Percentiles rank a stretch among this genome's conserved stretches.
Conservation (phyloP, 1,139 yeast genomes). For the Geotrichum restrictum region DNA sequence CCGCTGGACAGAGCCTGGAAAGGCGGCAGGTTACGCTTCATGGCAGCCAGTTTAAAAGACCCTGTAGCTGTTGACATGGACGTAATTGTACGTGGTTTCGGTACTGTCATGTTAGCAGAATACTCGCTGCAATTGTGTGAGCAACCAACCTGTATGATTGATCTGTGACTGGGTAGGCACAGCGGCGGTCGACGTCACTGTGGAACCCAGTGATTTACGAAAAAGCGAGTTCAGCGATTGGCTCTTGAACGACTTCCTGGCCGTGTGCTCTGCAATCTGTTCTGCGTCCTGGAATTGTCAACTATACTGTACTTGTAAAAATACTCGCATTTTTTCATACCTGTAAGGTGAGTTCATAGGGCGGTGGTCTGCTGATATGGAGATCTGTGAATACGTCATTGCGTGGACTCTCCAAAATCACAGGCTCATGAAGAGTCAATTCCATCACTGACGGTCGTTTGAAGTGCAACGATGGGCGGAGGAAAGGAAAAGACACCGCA, state of each 20-base stretch:
- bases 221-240: slow-evolving; percentile 40
- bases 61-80: slow-evolving; percentile 36
- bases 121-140: slow-evolving; percentile 5
- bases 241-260: slow-evolving; percentile 39
- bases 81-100: slow-evolving; percentile 16
- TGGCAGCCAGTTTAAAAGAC: slow-evolving; percentile 36
- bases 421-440: slow-evolving; percentile 3
- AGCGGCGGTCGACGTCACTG: slow-evolving; percentile 20
- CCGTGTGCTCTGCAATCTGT: slow-evolving; percentile 7
- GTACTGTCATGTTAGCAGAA: slow-evolving; percentile 11
- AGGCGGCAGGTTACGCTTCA: slow-evolving; percentile 29
- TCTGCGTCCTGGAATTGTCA: not conserved
- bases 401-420: not conserved
- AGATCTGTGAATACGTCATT: not conserved
- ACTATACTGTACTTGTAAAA: not conserved
- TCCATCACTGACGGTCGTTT: slow-evolving; percentile 5
- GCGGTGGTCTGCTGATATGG: not conserved
- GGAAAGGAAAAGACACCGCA: no score
- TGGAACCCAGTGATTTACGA: slow-evolving; percentile 25
- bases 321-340: not conserved
- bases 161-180: slow-evolving; percentile 15
- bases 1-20: not conserved
- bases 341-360: not conserved
- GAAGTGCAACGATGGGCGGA: no score
- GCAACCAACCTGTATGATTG: slow-evolving; percentile 16